Percentiles rank a stretch among this genome's conserved stretches.
Conservation (phyloP, 2,329 filamentous ascomycete genomes). For the Alternaria viburni region DNA sequence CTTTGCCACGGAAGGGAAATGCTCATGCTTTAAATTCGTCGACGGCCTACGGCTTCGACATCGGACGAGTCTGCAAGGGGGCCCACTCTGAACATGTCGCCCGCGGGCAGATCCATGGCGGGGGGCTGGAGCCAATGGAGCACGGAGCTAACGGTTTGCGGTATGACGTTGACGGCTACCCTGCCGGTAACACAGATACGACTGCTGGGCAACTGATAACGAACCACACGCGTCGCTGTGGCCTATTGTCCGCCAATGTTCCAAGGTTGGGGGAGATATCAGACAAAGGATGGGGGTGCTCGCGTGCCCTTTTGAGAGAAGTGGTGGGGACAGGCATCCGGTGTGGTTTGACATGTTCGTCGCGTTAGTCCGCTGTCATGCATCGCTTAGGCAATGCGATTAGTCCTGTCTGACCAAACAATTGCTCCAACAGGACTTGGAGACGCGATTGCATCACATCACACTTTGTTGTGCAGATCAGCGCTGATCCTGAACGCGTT, state of each 20-base stretch:
- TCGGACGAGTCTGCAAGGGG: slow-evolving; percentile 13
- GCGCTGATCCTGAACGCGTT: not conserved
- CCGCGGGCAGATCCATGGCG: slow-evolving; percentile 18
- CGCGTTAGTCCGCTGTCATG: slow-evolving; percentile 2
- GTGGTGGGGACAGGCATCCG: not conserved
- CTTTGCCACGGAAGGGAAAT: slow-evolving; percentile 17
- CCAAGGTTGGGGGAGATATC: slow-evolving; percentile 22
- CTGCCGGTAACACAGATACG: slow-evolving; percentile 20
- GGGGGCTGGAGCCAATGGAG: slow-evolving; percentile 34
- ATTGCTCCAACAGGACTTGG: not conserved
- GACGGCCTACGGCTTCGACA: slow-evolving; percentile 1
- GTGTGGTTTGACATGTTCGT: not conserved
- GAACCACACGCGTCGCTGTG: slow-evolving; percentile 19
- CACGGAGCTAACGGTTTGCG: slow-evolving; percentile 23
- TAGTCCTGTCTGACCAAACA: slow-evolving; percentile 6
- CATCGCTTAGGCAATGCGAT: slow-evolving; percentile 12
- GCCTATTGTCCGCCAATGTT: slow-evolving; percentile 24
- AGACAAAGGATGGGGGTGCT: slow-evolving; percentile 20
- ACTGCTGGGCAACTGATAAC: slow-evolving; percentile 28
- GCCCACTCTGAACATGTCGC: slow-evolving; percentile 8
- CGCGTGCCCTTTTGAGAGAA: not conserved
- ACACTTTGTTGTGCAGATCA: slow-evolving; percentile 1
- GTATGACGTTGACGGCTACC: slow-evolving; percentile 28
- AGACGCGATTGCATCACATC: not conserved
- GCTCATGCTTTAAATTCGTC: slow-evolving; percentile 29